Percentiles rank a stretch among this genome's conserved stretches.
Evolutionary conservation across 495 filamentous ascomycete species (phyloP).

Genomic region (Penicillium daleae): DNA sequence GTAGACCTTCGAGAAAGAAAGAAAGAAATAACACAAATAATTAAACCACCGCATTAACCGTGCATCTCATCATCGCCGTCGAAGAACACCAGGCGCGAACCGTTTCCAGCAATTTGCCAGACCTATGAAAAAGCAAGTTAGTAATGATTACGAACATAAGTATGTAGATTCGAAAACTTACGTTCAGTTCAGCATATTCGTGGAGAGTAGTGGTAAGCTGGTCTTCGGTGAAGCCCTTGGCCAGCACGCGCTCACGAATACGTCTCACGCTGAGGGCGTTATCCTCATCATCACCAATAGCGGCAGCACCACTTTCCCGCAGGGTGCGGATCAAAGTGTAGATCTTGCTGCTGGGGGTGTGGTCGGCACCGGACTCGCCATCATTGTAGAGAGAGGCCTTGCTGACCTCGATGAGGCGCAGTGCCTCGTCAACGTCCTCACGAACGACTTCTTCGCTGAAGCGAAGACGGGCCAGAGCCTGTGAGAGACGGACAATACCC

Average conservation of each 20-base stretch:
- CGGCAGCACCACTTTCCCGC: slow-evolving; percentile 79
- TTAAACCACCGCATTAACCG: slow-evolving; percentile 28
- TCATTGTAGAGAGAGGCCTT: slow-evolving; percentile 83
- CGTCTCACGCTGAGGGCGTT: slow-evolving; percentile 84
- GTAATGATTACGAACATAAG: slow-evolving; percentile 12
- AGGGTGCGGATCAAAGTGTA: slow-evolving; percentile 89
- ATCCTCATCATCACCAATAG: slow-evolving; percentile 67
- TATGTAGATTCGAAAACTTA: slow-evolving; percentile 56
- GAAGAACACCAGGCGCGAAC: slow-evolving; percentile 83
- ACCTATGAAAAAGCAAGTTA: slow-evolving; percentile 58
- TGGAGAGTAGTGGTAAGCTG: slow-evolving; percentile 84
- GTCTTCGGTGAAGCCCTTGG: slow-evolving; percentile 95
- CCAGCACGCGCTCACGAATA: slow-evolving; percentile 86
- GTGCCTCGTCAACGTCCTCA: slow-evolving; percentile 94
- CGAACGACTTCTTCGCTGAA: slow-evolving; percentile 82
- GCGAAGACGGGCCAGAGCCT: slow-evolving; percentile 91
- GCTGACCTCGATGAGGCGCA: slow-evolving; percentile 87
- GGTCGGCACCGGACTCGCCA: slow-evolving; percentile 60
- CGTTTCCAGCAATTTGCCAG: slow-evolving; percentile 91
- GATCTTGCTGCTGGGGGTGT: slow-evolving; percentile 85
- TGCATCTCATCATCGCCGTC: slow-evolving; percentile 64
- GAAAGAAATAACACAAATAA: slow-evolving; percentile 8
- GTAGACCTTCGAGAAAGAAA: slow-evolving; percentile 19
- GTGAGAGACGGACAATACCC: slow-evolving; percentile 88
- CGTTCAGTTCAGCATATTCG: slow-evolving; percentile 85